A percentile compares a stretch with the other conserved stretches of the same genome.
Evolutionary conservation across 2,329 filamentous ascomycete species (phyloP).

Genomic region (Clarireedia hainanense): DNA sequence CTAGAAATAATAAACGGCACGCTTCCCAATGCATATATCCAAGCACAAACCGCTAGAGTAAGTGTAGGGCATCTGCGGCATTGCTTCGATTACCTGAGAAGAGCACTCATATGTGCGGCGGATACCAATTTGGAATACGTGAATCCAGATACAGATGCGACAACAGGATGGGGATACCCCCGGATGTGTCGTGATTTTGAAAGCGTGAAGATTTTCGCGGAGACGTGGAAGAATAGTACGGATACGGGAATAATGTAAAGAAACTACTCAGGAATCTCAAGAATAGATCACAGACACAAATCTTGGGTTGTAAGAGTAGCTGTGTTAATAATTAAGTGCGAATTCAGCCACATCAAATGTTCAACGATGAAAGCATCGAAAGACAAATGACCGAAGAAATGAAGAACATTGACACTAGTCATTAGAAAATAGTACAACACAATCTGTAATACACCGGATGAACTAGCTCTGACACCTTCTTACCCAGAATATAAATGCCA

Average conservation of each 20-base stretch:
- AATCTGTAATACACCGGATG: background rate
- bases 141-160: constrained; percentile 2
- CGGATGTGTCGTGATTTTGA: constrained; percentile 14
- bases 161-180: constrained; percentile 11
- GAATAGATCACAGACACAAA: background rate
- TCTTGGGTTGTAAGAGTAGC: background rate
- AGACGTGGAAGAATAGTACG: constrained; percentile 3
- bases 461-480: no score
- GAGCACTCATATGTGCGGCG: constrained; percentile 13
- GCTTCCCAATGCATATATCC: background rate
- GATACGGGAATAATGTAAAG: background rate
- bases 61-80: constrained; percentile 8
- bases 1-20: background rate
- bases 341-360: background rate
- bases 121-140: constrained; percentile 13
- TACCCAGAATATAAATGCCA: no score
- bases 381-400: no score
- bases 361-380: background rate
- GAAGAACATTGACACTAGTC: no score
- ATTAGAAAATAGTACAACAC: background rate
- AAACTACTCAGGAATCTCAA: background rate
- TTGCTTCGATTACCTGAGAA: constrained; percentile 16
- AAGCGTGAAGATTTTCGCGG: constrained; percentile 10
- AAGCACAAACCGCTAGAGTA: background rate
- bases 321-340: background rate